Evolutionary conservation across 139 green algal species (phyloP).

Genomic region (Mychonastes homosphaera): DNA sequence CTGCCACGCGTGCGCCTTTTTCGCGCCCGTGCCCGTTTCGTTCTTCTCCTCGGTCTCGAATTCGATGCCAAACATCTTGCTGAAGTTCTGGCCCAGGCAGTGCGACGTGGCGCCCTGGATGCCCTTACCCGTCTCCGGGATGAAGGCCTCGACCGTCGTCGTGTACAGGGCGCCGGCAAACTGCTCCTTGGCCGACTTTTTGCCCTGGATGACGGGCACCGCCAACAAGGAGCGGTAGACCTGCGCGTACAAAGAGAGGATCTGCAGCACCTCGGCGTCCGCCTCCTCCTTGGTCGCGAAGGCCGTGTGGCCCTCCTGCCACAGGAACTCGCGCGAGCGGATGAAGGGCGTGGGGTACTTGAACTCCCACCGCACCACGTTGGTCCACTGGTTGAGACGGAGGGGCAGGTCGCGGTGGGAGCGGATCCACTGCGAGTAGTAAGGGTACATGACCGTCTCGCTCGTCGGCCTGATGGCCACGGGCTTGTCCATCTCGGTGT

Average conservation of each 20-base stretch:
- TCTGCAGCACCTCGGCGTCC: conserved; percentile 82
- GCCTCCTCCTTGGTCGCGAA: conserved; percentile 83
- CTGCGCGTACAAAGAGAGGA: conserved; percentile 84
- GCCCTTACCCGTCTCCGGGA: conserved; percentile 81
- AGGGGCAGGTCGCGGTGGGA: conserved; percentile 93
- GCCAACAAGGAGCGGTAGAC: conserved; percentile 94
- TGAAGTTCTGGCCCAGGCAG: conserved; percentile 98
- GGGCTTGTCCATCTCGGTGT: conserved; percentile 82
- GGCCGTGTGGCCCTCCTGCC: conserved; percentile 87
- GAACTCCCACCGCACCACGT: conserved; percentile 99
- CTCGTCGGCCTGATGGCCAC: conserved; percentile 95
- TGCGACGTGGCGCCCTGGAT: conserved; percentile 94
- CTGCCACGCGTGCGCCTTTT: conserved; percentile 81
- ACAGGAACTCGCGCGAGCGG: conserved; percentile 86
- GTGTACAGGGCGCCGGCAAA: conserved; percentile 96
- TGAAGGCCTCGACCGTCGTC: conserved; percentile 93
- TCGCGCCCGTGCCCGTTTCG: too few relatives aligned
- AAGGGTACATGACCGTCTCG: conserved; percentile 98
- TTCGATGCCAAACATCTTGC: conserved; percentile 75
- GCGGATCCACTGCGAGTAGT: conserved; percentile 93
- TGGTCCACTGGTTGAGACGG: conserved; percentile 98
- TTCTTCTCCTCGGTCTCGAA: conserved; percentile 75
- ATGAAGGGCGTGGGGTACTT: conserved; percentile 99
- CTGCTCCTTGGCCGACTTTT: conserved; percentile 93
- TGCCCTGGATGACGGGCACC: conserved; percentile 85